These are phyloP conservation scores for Platanthera zijinensis DNA, from an alignment of 106 monocot genomes.

Conservation along the genomic window DNA sequence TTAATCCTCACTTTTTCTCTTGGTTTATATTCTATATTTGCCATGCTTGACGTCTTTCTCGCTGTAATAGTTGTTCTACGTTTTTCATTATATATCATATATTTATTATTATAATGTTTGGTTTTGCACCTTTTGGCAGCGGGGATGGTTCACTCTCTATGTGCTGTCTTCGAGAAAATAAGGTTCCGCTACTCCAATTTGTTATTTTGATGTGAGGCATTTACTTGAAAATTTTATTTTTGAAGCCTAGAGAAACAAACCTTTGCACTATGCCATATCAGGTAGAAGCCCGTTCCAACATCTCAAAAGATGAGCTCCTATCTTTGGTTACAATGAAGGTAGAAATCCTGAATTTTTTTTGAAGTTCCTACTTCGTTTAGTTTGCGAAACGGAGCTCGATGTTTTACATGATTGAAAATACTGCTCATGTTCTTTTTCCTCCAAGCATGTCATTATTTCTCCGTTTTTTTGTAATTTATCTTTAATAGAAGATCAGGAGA, in stretches of 20 bases:
- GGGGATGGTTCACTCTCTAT: constrained; percentile 92
- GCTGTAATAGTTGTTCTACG: background rate
- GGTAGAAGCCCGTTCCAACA: constrained; percentile 64
- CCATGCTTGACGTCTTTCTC: background rate
- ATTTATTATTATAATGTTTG: background rate
- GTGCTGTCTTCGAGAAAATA: constrained; percentile 76
- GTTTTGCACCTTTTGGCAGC: constrained; percentile 30
- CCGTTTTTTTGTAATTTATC: background rate
- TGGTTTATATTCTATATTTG: background rate
- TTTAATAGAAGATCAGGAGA: background rate
- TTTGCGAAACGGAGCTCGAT: background rate
- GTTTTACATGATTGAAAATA: background rate
- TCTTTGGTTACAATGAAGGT: constrained; percentile 92
- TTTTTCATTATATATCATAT: background rate
- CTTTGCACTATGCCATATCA: constrained; percentile 16
- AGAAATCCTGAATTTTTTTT: background rate
- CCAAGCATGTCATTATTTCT: background rate
- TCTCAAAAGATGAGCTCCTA: constrained; percentile 89
- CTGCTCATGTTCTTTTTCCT: background rate
- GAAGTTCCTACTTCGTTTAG: background rate
- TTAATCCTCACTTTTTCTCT: background rate
- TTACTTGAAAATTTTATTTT: background rate
- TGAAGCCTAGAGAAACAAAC: background rate
- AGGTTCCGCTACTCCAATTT: constrained; percentile 28
- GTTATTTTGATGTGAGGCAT: background rate